Evolutionary conservation across 805 yeast genomes (phyloP).

Genomic region (Candida vaughaniae): DNA sequence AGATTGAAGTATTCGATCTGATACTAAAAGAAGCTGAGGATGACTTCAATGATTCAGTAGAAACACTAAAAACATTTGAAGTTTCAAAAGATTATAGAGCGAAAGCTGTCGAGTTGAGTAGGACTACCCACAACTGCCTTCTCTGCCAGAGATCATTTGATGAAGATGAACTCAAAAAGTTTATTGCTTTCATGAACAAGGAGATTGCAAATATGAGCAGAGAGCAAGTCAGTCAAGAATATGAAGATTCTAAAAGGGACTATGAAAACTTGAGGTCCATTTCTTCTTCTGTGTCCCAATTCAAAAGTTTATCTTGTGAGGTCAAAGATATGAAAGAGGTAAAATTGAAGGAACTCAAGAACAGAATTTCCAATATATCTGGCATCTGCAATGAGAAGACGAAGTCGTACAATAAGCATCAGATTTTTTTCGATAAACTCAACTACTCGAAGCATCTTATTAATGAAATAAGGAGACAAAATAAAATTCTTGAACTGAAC

Average conservation of each 20-base stretch:
- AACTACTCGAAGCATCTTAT: conserved; percentile 6
- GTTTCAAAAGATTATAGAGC: conserved; percentile 70
- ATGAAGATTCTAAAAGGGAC: conserved; percentile 30
- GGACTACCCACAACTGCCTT: conserved; percentile 57
- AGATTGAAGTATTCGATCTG: conserved; percentile 51
- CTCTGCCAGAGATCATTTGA: conserved; percentile 71
- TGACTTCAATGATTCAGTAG: conserved; percentile 58
- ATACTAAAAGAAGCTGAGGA: conserved; percentile 57
- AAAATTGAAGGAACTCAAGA: background rate
- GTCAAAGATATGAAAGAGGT: conserved; percentile 7
- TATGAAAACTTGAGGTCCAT: conserved; percentile 29
- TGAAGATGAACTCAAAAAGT: conserved; percentile 29
- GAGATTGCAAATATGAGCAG: conserved; percentile 29
- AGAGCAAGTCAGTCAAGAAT: conserved; percentile 27
- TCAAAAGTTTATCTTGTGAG: conserved; percentile 21
- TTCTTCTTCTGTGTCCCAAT: conserved; percentile 26
- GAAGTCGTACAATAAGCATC: background rate
- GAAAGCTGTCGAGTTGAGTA: conserved; percentile 66
- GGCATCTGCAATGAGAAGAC: background rate
- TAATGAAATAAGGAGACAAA: conserved; percentile 21
- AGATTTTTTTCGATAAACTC: background rate
- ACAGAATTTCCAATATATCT: background rate
- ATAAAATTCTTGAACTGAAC: conserved; percentile 31
- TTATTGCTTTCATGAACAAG: conserved; percentile 26
- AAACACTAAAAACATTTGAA: conserved; percentile 64